These are phyloP conservation scores for Kalaharituber pfeilii DNA, from an alignment of 2,329 filamentous ascomycete genomes.

Conservation along the genomic window DNA sequence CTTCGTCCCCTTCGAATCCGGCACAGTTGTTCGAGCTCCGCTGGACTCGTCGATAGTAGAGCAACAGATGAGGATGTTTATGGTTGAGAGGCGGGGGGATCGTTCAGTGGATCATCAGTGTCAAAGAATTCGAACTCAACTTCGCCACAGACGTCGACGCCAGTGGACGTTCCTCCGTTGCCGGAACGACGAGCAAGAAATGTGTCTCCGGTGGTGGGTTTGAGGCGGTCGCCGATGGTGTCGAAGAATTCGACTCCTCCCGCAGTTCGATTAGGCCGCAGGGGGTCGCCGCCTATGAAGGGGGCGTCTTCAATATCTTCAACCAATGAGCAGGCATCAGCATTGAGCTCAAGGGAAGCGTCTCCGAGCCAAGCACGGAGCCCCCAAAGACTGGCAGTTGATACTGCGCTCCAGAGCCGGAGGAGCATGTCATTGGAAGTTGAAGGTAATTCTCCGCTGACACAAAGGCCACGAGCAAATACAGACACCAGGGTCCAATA, in stretches of 20 bases:
- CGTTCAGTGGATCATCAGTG: neutral
- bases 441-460: neutral
- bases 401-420: neutral
- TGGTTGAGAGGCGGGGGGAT: neutral
- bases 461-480: neutral
- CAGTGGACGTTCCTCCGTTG: neutral
- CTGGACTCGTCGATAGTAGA: neutral
- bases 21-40: neutral
- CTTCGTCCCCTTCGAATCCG: too few relatives aligned
- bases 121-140: neutral
- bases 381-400: neutral
- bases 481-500: neutral
- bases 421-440: neutral
- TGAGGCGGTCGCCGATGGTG: neutral
- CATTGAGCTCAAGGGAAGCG: neutral
- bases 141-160: neutral
- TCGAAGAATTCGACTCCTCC: neutral
- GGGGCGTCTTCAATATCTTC: too few relatives aligned
- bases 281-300: neutral
- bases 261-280: neutral
- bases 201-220: neutral
- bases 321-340: neutral
- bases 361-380: neutral
- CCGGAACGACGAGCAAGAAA: neutral
- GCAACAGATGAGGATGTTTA: conserved; percentile 3